Conservation (phyloP, 192 early-diverging fungal species). For the Coemansia sp. region DNA sequence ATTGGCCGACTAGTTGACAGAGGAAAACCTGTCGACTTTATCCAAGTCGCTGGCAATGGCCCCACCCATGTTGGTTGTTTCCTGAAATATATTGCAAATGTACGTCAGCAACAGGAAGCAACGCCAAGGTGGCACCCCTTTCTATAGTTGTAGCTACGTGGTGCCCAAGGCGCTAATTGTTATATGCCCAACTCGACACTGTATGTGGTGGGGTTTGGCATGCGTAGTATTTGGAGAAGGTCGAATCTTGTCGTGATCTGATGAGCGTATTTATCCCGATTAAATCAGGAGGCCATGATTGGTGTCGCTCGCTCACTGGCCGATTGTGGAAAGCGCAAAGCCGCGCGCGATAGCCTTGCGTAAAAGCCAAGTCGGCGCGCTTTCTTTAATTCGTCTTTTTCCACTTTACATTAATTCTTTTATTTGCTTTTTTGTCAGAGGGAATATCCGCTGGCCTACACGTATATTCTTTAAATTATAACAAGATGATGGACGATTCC, state of each 20-base stretch:
- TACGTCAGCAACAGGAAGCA: too few relatives aligned
- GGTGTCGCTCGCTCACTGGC: background rate
- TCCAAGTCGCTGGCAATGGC: too few relatives aligned
- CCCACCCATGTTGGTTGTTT: too few relatives aligned
- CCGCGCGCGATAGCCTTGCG: background rate
- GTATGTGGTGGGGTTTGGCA: too few relatives aligned
- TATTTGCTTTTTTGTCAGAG: slow-evolving; percentile 1
- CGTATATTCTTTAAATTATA: background rate
- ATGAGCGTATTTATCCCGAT: background rate
- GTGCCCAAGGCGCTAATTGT: too few relatives aligned
- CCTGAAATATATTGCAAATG: too few relatives aligned
- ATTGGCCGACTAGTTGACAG: too few relatives aligned
- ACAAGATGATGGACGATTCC: slow-evolving; percentile 52
- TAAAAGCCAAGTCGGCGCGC: background rate
- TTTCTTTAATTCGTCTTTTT: background rate
- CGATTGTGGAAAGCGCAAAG: background rate
- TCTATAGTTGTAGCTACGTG: too few relatives aligned
- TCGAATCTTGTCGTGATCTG: background rate
- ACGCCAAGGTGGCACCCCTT: too few relatives aligned
- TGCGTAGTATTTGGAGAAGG: too few relatives aligned
- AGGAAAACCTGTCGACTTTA: too few relatives aligned
- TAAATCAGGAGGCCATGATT: background rate
- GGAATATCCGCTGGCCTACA: background rate
- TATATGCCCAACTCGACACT: too few relatives aligned
- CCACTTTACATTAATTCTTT: background rate